Evolutionary conservation across 2,329 filamentous ascomycete genomes (phyloP), one percentile per base, ranked within the genome.

Genomic region (Cercospora sp.): DNA sequence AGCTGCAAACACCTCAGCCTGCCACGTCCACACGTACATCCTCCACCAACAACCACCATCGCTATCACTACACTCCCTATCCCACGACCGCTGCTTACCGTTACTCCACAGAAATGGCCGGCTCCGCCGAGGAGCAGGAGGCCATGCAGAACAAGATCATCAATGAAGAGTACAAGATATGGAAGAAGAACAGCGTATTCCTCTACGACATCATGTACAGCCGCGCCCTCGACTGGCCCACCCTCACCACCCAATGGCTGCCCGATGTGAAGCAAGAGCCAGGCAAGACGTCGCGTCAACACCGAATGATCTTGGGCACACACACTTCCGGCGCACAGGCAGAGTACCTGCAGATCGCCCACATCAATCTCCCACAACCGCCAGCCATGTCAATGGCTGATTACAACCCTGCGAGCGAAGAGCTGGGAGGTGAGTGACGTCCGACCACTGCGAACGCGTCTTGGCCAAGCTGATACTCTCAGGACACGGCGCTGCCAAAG

Each of bases 81-180:
- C 57, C 64, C n/a, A 28, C 60, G n/a, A 60, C 60, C 30, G 23
- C 60, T 39, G 51, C 53, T 26, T 51, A 60, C 60, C 45, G 48
- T 59, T 58, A 63, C 60, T 45, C 36, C 30, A 48, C 66, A 70
- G 67, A 70, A 45, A 74, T 69, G 68, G 60, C 64, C 30, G 59
- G 65, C 61, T 58, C 65, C 26, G 64, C 64, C 60, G 70, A 72
- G 57, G 72, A 73, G 60, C 66, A 72, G 63, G 75, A 75, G 68
- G 81, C 82, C 42, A 81, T 84, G 77, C 89, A 92, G 77, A 91
- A 96, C 81, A 93, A 96, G 81, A 85, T 96, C 69, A 93, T 98
- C 81, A 98, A 98, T 75, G 95, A 99, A 84, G 95, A 99, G 80
- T 99, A 99, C 87, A 99, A 99, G 81, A 97, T 94, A 73, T 99